Evolutionary conservation across 768 basidiomycete species (phyloP).

Genomic region (Rhodotorula babjevae): DNA sequence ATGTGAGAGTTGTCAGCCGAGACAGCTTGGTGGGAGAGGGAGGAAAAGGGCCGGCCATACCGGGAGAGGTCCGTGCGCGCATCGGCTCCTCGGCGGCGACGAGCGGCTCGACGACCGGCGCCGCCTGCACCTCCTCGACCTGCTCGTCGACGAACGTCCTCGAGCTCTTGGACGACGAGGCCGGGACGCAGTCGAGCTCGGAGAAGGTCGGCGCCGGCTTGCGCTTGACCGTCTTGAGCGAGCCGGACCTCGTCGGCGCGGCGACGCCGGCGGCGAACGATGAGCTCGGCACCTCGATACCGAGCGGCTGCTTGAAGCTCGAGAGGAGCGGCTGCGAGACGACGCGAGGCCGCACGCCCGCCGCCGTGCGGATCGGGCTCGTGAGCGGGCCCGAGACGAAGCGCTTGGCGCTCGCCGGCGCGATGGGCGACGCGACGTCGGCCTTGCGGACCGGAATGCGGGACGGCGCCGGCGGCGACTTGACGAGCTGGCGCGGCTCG

Average conservation of each 20-base stretch:
- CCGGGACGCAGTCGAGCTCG: neutral
- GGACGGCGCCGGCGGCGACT: constrained; percentile 1
- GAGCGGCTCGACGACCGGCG: no score
- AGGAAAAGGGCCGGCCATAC: no score
- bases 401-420: neutral
- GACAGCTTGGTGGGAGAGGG: no score
- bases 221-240: constrained; percentile 5
- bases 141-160: neutral
- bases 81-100: no score
- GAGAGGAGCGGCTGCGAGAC: neutral
- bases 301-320: neutral
- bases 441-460: neutral
- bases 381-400: neutral
- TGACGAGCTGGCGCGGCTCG: neutral
- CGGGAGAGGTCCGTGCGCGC: no score
- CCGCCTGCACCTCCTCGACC: neutral
- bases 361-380: neutral
- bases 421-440: neutral
- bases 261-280: accelerated
- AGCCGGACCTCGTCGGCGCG: neutral
- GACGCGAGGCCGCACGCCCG: neutral
- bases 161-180: neutral
- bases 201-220: constrained; percentile 6
- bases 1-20: no score
- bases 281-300: neutral